Percentiles rank a stretch among this genome's conserved stretches.
phyloP scores from a whole-genome alignment of 2,329 filamentous ascomycete species.

The Orbilia brochopaga region DNA sequence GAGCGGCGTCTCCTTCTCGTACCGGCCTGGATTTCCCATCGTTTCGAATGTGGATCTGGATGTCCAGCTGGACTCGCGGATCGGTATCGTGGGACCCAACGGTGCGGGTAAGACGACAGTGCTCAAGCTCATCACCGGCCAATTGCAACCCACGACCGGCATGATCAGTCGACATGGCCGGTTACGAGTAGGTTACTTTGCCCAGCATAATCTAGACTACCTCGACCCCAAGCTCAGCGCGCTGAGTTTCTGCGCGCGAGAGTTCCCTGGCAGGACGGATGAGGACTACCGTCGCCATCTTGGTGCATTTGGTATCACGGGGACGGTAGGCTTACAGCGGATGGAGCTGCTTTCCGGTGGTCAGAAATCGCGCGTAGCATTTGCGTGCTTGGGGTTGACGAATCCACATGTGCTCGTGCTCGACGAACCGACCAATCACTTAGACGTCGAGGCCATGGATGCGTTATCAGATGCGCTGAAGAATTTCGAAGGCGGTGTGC shows the following conservation, averaged over 20 bases:
- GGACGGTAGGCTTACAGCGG: conserved; percentile 94
- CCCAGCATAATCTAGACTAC: conserved; percentile 97
- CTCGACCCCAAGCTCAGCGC: conserved; percentile 87
- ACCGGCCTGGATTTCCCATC: conserved; percentile 77
- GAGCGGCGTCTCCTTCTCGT: conserved; percentile 89
- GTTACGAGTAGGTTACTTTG: conserved; percentile 92
- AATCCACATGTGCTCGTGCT: conserved; percentile 98
- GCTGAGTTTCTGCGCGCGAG: conserved; percentile 94
- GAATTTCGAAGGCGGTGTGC: conserved; percentile 88
- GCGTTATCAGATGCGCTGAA: conserved; percentile 82
- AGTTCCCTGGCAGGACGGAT: conserved; percentile 86
- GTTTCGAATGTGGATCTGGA: conserved; percentile 89
- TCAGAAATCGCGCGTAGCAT: conserved; percentile 97
- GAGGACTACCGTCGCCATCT: conserved; percentile 96
- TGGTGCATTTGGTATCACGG: conserved; percentile 86
- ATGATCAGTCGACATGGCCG: conserved; percentile 87
- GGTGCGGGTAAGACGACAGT: conserved; percentile 98
- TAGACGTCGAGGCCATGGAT: conserved; percentile 99
- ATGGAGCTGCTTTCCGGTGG: conserved; percentile 93
- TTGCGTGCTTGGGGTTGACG: conserved; percentile 89
- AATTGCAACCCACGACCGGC: conserved; percentile 76
- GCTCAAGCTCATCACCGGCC: conserved; percentile 94
- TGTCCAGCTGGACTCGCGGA: conserved; percentile 95
- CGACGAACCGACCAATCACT: conserved; percentile 96
- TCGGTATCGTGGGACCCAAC: conserved; percentile 99